phyloP scores from a whole-genome alignment of 2,329 filamentous ascomycete genomes.

The Xylariaceae sp. region DNA sequence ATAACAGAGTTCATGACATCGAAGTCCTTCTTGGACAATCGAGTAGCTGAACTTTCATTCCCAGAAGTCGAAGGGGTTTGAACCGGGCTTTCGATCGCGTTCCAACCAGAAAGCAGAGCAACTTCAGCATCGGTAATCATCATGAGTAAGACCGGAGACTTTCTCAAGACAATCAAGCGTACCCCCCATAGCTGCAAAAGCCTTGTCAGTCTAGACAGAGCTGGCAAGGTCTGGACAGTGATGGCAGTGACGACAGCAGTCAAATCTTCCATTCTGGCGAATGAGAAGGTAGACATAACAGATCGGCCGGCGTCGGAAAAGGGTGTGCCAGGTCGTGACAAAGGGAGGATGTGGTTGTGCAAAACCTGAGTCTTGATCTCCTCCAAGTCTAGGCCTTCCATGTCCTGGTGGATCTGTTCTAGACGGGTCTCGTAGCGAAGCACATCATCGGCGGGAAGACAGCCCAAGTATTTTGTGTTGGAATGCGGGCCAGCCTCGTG shows the following conservation, averaged over 20 bases:
- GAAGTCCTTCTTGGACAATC: conserved; percentile 44
- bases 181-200: conserved; percentile 76
- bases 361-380: conserved; percentile 87
- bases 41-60: conserved; percentile 19
- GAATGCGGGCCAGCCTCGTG: conserved; percentile 28
- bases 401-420: conserved; percentile 65
- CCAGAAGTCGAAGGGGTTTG: conserved; percentile 10
- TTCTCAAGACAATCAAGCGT: conserved; percentile 69
- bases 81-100: conserved; percentile 45
- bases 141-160: conserved; percentile 64
- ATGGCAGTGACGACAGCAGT: conserved; percentile 88
- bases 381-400: conserved; percentile 71
- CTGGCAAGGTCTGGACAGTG: conserved; percentile 82
- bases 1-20: conserved; percentile 60
- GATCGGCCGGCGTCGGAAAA: conserved; percentile 43
- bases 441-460: conserved; percentile 62
- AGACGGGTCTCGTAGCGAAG: conserved; percentile 67
- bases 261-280: conserved; percentile 79
- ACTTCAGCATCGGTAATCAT: conserved; percentile 64
- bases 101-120: conserved; percentile 64
- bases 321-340: conserved; percentile 49
- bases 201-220: conserved; percentile 67
- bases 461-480: conserved; percentile 58
- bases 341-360: conserved; percentile 68
- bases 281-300: conserved; percentile 43